These are phyloP conservation scores for Singerocomus inundabilis DNA, from an alignment of 1,284 basidiomycete genomes.

Conservation along the genomic window DNA sequence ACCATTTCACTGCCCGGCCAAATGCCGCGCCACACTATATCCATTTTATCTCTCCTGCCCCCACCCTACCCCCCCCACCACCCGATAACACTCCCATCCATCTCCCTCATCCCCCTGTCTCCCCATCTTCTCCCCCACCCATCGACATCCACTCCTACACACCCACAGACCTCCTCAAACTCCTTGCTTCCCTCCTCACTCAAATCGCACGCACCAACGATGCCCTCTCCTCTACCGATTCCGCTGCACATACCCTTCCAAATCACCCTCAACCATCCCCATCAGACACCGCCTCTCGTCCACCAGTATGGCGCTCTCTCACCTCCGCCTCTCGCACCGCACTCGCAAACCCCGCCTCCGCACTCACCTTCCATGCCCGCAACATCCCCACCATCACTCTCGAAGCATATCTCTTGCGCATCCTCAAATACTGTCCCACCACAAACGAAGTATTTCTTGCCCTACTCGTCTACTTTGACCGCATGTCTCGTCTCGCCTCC, in stretches of 20 bases:
- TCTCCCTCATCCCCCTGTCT: constrained; percentile 11
- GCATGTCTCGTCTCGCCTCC: constrained; percentile 72
- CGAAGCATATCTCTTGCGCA: constrained; percentile 91
- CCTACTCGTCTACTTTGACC: constrained; percentile 94
- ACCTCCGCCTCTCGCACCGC: constrained; percentile 81
- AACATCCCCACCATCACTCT: constrained; percentile 95
- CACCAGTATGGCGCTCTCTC: constrained; percentile 60
- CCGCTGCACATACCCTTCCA: constrained; percentile 24
- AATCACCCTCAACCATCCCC: constrained; percentile 30
- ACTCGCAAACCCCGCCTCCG: constrained; percentile 76
- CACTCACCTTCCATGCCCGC: constrained; percentile 92
- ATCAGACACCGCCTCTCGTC: constrained; percentile 25
- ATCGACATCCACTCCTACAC: constrained; percentile 68
- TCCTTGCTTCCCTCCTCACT: constrained; percentile 87
- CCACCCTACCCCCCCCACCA: constrained; percentile 6
- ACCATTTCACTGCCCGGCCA: constrained; percentile 14
- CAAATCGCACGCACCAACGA: constrained; percentile 95
- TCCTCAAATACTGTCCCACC: constrained; percentile 97
- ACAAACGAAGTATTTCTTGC: constrained; percentile 97
- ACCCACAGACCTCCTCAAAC: constrained; percentile 71
- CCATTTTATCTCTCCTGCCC: constrained; percentile 4
- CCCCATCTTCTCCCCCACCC: constrained; percentile 14
- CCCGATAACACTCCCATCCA: constrained; percentile 17
- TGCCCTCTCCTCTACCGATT: constrained; percentile 32
- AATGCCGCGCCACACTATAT: constrained; percentile 16